A percentile compares a stretch with the other conserved stretches of the same genome.
Evolutionary conservation across 2,329 filamentous ascomycete genomes (phyloP).

Genomic region (Botrytis hyacinthi): DNA sequence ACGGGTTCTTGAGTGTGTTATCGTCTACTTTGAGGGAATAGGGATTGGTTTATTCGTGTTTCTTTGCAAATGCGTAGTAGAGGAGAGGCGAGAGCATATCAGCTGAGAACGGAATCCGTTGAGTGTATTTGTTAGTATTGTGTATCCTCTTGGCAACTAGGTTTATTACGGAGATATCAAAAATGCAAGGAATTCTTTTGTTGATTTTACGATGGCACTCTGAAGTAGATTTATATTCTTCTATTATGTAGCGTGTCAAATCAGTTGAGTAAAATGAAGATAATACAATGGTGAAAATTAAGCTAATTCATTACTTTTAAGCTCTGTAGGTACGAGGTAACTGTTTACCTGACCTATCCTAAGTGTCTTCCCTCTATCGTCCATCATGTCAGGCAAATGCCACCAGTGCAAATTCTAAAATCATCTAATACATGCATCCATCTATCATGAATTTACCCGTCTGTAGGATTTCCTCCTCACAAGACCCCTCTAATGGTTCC

Average conservation of each 20-base stretch:
- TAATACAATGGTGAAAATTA: background rate
- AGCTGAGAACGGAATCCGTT: background rate
- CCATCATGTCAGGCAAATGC: background rate
- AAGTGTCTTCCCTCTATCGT: background rate
- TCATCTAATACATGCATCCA: background rate
- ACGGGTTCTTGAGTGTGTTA: background rate
- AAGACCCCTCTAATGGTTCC: background rate
- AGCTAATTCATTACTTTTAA: background rate
- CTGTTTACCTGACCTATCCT: background rate
- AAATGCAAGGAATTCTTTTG: background rate
- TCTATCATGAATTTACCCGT: background rate
- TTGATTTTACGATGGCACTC: background rate
- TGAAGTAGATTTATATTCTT: background rate
- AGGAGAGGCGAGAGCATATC: background rate
- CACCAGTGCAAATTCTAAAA: background rate
- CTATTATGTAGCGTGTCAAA: background rate
- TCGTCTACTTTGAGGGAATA: background rate
- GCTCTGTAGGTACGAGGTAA: background rate
- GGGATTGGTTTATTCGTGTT: background rate
- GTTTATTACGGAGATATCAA: background rate
- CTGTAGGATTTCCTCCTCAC: background rate
- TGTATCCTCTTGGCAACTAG: background rate
- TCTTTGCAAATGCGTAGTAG: background rate
- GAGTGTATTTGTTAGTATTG: background rate
- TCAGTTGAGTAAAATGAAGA: no score